Evolutionary conservation across 192 early-diverging fungal species (phyloP).

Genomic region (Phlyctochytrium arcticum): DNA sequence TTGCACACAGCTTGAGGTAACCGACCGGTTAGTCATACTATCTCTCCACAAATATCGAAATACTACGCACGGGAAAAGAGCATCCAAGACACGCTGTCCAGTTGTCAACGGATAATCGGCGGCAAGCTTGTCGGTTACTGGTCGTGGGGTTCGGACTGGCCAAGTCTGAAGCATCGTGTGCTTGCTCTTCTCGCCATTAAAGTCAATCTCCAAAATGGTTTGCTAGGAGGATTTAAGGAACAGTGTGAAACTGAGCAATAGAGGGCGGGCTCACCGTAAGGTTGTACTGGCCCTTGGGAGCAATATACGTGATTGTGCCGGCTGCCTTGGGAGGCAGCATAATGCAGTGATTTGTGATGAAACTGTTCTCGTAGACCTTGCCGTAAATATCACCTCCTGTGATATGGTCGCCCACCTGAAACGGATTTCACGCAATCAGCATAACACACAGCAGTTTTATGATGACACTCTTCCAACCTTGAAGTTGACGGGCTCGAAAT

Average conservation of each 20-base stretch:
- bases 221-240: slow-evolving; percentile 44
- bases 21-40: no score
- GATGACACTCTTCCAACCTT: slow-evolving; percentile 47
- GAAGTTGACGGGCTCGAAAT: slow-evolving; percentile 91
- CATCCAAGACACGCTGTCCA: slow-evolving; percentile 97
- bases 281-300: slow-evolving; percentile 87
- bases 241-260: neutral
- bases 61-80: slow-evolving; percentile 84
- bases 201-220: slow-evolving; percentile 91
- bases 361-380: slow-evolving; percentile 89
- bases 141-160: slow-evolving; percentile 96
- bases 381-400: slow-evolving; percentile 98
- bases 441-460: neutral
- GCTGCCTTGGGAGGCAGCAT: slow-evolving; percentile 90
- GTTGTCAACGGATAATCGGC: slow-evolving; percentile 95
- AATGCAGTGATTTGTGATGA: slow-evolving; percentile 85
- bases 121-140: slow-evolving; percentile 88
- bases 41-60: no score
- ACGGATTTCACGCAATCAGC: neutral
- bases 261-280: slow-evolving; percentile 54
- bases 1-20: slow-evolving; percentile 76
- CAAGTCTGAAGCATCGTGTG: slow-evolving; percentile 97
- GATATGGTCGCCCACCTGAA: slow-evolving; percentile 89
- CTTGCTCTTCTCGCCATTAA: slow-evolving; percentile 87
- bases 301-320: slow-evolving; percentile 96